These are phyloP conservation scores for Apiospora koreana DNA, from an alignment of 2,329 filamentous ascomycete species.

Conservation along the genomic window DNA sequence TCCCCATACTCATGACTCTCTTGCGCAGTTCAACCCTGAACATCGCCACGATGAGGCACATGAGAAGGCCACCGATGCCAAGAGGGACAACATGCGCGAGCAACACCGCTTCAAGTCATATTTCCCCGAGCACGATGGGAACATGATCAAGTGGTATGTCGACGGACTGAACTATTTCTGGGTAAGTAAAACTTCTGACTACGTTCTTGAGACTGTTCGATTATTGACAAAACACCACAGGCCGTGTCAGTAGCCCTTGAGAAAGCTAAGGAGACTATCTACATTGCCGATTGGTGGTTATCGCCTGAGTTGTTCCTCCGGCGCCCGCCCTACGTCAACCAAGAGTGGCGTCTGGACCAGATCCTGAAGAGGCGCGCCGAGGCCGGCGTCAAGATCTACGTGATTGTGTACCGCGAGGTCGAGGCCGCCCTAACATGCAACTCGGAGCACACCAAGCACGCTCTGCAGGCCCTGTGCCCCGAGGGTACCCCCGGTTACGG, in stretches of 20 bases:
- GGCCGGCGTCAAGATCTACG: constrained; percentile 89
- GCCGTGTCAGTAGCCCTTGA: constrained; percentile 90
- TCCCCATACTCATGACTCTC: constrained; percentile 16
- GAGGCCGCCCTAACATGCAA: constrained; percentile 86
- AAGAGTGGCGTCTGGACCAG: constrained; percentile 85
- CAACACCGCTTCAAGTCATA: constrained; percentile 86
- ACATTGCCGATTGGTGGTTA: constrained; percentile 97
- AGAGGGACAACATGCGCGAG: constrained; percentile 71
- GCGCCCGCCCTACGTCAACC: constrained; percentile 77
- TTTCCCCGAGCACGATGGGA: constrained; percentile 82
- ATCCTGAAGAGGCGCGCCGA: constrained; percentile 87
- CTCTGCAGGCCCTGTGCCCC: constrained; percentile 76
- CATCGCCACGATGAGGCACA: constrained; percentile 95
- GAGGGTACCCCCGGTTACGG: constrained; percentile 79
- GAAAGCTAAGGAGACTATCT: constrained; percentile 86
- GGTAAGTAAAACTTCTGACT: constrained; percentile 39
- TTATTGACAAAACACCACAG: constrained; percentile 21
- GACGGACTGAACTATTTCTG: constrained; percentile 95
- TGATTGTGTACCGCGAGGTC: constrained; percentile 90
- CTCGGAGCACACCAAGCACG: constrained; percentile 88
- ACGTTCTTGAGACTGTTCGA: constrained; percentile 11
- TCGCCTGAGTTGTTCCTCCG: constrained; percentile 86
- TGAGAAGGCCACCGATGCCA: constrained; percentile 79
- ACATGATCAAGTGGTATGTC: constrained; percentile 95
- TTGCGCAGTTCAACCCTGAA: constrained; percentile 70